Evolutionary conservation across 305 asterid species (phyloP), one percentile per base, ranked within the genome.

Genomic region (Fraxinus angustifolia): DNA sequence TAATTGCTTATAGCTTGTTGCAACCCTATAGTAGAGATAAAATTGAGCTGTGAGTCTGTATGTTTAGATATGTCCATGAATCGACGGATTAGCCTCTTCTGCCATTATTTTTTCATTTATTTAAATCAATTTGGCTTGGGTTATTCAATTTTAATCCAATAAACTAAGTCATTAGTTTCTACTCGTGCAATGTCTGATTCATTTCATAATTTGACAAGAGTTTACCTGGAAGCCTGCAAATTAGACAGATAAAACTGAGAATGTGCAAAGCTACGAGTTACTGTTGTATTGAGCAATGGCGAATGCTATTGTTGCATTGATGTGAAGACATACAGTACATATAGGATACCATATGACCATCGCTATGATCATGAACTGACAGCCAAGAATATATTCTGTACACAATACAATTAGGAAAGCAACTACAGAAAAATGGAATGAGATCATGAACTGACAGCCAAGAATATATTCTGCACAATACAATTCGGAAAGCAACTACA

Each of bases 101-200:
- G 91, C 88, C 89, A 83, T 83, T 82, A 88, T 86, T 87, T 88
- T 84, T 90, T 90, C 79, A 86, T 89, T 91, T 81, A 62, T 88
- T 84, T 84, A 70, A 21, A 76, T 53, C 23, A 62, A 60, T 78
- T 73, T 78, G 80, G 79, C 81, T 80, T 83, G 87, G 91, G 89
- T 88, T 91, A 84, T 88, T 81, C 85, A 71, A 77, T 85, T 82
- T 89, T 88, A 87, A 88, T 89, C 91, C 92, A 87, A 78, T 71
- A 78, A 73, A 42, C 67, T 70, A 23, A 33, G 16, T 75, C 67
- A 40, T 12, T 50, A 81, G 1, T 38, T 21, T 81, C 77, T 33
- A 38, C 48, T 60, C 71, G 75, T 81, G 79, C 50, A 58, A 58
- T 30, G 56, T 78, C 3, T 17, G 21, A 56, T 58, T 77, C 4